Conservation (phyloP, 2,329 filamentous ascomycete genomes). For the Xylariomycetidae sp. region DNA sequence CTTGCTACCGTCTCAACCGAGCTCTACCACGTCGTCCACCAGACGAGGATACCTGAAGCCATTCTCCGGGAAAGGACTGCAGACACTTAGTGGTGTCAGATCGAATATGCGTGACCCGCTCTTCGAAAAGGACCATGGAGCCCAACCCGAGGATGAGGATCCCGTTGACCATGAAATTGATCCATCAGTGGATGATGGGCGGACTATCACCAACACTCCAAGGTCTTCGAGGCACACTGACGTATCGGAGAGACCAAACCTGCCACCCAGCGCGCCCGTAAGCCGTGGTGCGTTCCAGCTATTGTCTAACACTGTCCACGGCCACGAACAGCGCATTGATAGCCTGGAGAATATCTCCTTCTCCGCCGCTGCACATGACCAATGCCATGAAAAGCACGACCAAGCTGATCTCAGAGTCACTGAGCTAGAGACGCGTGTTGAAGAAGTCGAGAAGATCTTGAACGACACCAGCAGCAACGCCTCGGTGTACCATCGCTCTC, state of each 20-base stretch:
- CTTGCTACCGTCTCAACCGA: conserved; percentile 44
- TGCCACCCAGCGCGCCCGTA: conserved; percentile 13
- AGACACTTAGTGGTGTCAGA: conserved; percentile 42
- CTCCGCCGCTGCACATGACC: conserved; percentile 58
- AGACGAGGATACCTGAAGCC: conserved; percentile 46
- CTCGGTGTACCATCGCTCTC: conserved; percentile 30
- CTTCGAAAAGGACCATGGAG: conserved; percentile 21
- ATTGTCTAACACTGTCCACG: conserved; percentile 47
- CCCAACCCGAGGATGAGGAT: conserved; percentile 13
- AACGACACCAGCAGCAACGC: conserved; percentile 38
- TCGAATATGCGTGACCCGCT: conserved; percentile 27
- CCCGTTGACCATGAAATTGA: conserved; percentile 12
- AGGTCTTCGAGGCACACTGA: conserved; percentile 21
- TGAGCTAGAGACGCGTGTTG: conserved; percentile 60
- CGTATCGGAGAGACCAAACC: conserved; percentile 12
- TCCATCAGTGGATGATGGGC: conserved; percentile 20
- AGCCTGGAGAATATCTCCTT: conserved; percentile 66
- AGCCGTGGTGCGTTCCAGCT: conserved; percentile 36
- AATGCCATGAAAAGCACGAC: conserved; percentile 63
- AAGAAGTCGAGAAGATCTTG: conserved; percentile 51
- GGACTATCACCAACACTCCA: conserved; percentile 27
- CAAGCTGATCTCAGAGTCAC: conserved; percentile 59
- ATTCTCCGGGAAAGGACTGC: conserved; percentile 49
- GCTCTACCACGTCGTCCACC: conserved; percentile 46
- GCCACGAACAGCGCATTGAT: conserved; percentile 61